These are phyloP conservation scores for Populus tremula DNA, from an alignment of 345 rosid genomes.

Conservation along the genomic window DNA sequence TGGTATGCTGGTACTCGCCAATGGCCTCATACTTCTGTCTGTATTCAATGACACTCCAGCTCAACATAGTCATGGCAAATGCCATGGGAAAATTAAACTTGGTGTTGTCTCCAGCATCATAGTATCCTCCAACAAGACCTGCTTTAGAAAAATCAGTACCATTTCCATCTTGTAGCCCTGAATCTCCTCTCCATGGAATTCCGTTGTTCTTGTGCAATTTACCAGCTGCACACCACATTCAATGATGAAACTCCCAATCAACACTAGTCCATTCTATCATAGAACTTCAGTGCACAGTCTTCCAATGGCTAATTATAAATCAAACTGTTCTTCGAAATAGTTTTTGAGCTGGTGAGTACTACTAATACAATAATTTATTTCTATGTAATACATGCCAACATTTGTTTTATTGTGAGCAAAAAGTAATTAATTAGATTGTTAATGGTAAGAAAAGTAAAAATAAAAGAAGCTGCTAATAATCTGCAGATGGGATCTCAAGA, in stretches of 20 bases:
- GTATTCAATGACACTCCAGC: slow-evolving; percentile 93
- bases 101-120: slow-evolving; percentile 73
- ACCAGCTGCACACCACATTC: slow-evolving; percentile 54
- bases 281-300: background rate
- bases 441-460: no score
- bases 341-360: background rate
- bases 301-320: background rate
- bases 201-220: slow-evolving; percentile 61
- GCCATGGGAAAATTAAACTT: slow-evolving; percentile 94
- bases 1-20: slow-evolving; percentile 54
- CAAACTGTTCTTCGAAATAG: background rate
- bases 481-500: no score
- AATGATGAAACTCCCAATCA: background rate
- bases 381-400: no score
- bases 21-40: slow-evolving; percentile 56
- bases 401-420: background rate
- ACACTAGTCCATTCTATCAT: background rate
- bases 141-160: slow-evolving; percentile 34
- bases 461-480: no score
- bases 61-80: slow-evolving; percentile 80
- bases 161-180: slow-evolving; percentile 67
- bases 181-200: slow-evolving; percentile 70
- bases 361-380: background rate
- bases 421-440: background rate
- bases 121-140: slow-evolving; percentile 80